Base-by-base conservation (phyloP, 2,329 filamentous ascomycete species). In the Venturiaceae sp. region DNA sequence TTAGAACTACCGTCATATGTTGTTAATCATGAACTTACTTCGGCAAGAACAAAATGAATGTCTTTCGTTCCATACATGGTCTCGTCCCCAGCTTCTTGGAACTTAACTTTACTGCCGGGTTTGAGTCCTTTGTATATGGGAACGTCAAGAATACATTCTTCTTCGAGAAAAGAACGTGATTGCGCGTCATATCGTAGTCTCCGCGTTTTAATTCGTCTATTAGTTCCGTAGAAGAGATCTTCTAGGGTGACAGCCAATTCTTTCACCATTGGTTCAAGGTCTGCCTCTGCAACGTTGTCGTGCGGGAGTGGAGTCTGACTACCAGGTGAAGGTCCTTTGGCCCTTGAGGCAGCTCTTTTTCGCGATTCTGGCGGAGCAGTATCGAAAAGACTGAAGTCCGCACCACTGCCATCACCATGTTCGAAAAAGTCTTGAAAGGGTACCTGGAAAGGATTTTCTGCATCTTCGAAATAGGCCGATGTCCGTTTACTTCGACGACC, bases 301-400 rank as follows among this genome's bases (percentile, higher is more conserved):
- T 13, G 54, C n/a, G 26, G n/a, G 13, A 28, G 52, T 21, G 30
- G 52, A 53, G 14, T n/a, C 19, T 34, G 52, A 30, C 34, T 33
- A 19, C 52, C 52, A 16, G 55, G 41, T 21, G 55, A 50, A 34
- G 55, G 1, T 19, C 32, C 39, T 9, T 52, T 26, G 9, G 55
- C 44, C 21, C 55, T 39, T n/a, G 55, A 57, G 30, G n/a, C 30
- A 9, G 34, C 55, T 33, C 55, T 28, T 8, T 47, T 32, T 39
- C 47, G 26, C 26, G 46, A 34, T 19, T 58, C 30, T 19, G 6
- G 13, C 7, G 44, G n/a, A 34, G 57, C 26, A 26, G 44, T 16
- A n/a, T 34, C 57, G 52, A 58, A 58, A 23, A 58, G 57, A 39
- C n/a, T 33, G 26, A 54, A 54, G 26, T 58, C 57, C 28, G 46